Conservation (phyloP, 1,284 basidiomycete species). For the Irpex sp. region DNA sequence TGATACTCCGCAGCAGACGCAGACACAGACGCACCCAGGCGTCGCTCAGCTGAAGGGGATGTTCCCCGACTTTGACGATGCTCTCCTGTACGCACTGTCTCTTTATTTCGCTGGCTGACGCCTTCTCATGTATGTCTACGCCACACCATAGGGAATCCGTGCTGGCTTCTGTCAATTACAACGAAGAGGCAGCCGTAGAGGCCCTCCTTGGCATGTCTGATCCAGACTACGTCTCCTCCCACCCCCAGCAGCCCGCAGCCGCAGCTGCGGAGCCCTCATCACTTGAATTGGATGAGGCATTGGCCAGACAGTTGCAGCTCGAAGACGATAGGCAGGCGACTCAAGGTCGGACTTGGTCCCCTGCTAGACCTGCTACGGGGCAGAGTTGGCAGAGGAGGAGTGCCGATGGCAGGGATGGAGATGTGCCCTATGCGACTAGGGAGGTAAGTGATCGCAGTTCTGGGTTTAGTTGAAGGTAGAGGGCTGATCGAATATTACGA, state of each 20-base stretch:
- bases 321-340: constrained; percentile 43
- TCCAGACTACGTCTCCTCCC: constrained; percentile 54
- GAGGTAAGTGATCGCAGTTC: too few species aligned
- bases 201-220: constrained; percentile 77
- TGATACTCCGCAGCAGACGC: not conserved
- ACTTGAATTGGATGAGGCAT: constrained; percentile 65
- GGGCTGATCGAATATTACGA: not conserved
- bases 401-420: not conserved
- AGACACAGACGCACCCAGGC: not conserved
- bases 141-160: constrained; percentile 49
- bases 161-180: constrained; percentile 58
- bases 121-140: not conserved
- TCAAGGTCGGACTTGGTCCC: not conserved
- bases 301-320: constrained; percentile 64
- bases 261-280: constrained; percentile 7
- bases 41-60: constrained; percentile 59
- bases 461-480: too few species aligned
- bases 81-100: constrained; percentile 50
- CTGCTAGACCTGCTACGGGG: not conserved
- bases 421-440: constrained; percentile 1
- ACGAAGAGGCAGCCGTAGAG: constrained; percentile 72
- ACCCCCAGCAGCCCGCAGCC: not conserved
- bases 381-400: constrained; percentile 9
- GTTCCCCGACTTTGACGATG: constrained; percentile 77
- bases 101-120: not conserved